Evolutionary conservation across 805 yeast genomes (phyloP), one percentile per base, ranked within the genome.

Genomic region (Yamadazyma kitorensis): DNA sequence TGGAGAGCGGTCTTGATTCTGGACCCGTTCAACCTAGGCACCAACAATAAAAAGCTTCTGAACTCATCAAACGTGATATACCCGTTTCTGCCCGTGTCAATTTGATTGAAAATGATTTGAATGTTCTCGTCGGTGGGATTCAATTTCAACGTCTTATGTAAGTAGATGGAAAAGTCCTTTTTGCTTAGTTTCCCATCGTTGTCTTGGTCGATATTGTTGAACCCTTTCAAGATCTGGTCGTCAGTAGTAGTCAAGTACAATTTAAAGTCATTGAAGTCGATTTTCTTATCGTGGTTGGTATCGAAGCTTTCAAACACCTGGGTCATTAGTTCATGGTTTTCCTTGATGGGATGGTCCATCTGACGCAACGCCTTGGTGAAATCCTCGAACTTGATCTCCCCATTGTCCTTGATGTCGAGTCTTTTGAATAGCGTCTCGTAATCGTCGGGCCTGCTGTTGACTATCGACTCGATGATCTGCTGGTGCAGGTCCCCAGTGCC

Each of bases 21-120:
- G 4, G 91, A 82, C 2, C 93, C 94, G 40, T 78, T 70, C 14
- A 76, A 60, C 32, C 93, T 66, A 4, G 98, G 98, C 63, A 93
- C 81, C 47, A 91, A 76, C 32, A 89, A 57, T 17, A 91, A 61
- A 31, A 86, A 85, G 46, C 84, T 85, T 44, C 95, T 70, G 76
- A 94, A 93, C 48, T 91, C 91, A 33, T 87, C 87, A 51, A 77
- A 86, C 0, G 93, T 80, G 27, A 91, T 79, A 45, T 68, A 75
- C 1, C 93, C 91, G 36, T 74, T 76, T 29, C 72, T 61, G 40
- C 76, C 68, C 23, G 56, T 57, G 54, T 79, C 88, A 30, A 80
- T 53, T 37, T 66, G 71, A 22, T 64, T 52, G 64, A 82, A 81
- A 39, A 86, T 65, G 5, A 59, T 57, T 36, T 77, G 77, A 24